phyloP scores from a whole-genome alignment of 495 filamentous ascomycete species.

The Xeromyces bisporus region DNA sequence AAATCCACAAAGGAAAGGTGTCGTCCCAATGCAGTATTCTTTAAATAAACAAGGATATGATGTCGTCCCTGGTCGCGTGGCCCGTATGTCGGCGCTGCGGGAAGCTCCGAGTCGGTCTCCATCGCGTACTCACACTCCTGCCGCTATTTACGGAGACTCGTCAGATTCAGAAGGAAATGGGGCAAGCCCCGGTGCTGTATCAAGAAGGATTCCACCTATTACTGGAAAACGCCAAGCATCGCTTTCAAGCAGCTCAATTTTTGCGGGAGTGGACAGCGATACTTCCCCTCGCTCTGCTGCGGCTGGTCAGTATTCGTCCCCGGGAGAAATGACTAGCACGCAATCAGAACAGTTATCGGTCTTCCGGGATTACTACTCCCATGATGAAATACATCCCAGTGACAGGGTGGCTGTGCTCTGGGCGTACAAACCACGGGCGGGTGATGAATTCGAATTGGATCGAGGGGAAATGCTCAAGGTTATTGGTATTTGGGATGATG shows the following conservation, averaged over 20 bases:
- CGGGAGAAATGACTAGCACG: slow-evolving; percentile 64
- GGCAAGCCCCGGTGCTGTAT: slow-evolving; percentile 61
- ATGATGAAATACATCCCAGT: slow-evolving; percentile 84
- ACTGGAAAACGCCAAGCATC: slow-evolving; percentile 71
- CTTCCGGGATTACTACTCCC: slow-evolving; percentile 98
- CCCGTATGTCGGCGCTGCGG: slow-evolving; percentile 91
- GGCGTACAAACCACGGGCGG: slow-evolving; percentile 89
- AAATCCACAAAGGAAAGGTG: slow-evolving; percentile 49
- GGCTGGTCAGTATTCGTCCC: slow-evolving; percentile 63
- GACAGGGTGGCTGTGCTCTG: slow-evolving; percentile 85
- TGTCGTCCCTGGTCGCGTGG: slow-evolving; percentile 69
- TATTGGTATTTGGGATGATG: slow-evolving; percentile 98
- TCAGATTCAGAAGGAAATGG: slow-evolving; percentile 69
- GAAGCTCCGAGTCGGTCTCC: slow-evolving; percentile 44
- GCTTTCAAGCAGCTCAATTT: slow-evolving; percentile 68
- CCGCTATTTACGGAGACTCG: slow-evolving; percentile 35
- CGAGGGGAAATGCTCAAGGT: slow-evolving; percentile 98
- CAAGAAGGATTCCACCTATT: slow-evolving; percentile 39
- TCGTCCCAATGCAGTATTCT: slow-evolving; percentile 32
- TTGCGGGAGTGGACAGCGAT: slow-evolving; percentile 50
- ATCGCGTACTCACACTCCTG: slow-evolving; percentile 29
- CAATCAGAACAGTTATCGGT: slow-evolving; percentile 87
- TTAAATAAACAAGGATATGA: slow-evolving; percentile 45
- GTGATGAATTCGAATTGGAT: slow-evolving; percentile 86
- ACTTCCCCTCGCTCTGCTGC: slow-evolving; percentile 60